Evolutionary conservation across 2,329 filamentous ascomycete genomes (phyloP).

Genomic region (Tolypocladium inflatum): DNA sequence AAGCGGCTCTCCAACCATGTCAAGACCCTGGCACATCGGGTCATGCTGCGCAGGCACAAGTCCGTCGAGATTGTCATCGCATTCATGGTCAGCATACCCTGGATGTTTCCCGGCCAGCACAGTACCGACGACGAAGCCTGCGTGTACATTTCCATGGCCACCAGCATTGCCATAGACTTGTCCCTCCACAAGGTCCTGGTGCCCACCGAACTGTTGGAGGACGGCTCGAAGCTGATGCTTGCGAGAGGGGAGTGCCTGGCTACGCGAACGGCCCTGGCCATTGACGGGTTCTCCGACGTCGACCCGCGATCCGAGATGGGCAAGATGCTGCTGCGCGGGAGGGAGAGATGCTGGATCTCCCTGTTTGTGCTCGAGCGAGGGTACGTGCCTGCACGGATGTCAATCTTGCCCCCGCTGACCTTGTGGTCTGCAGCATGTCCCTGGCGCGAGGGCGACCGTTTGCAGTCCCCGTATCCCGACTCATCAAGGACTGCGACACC

Average conservation of each 20-base stretch:
- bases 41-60: constrained; percentile 52
- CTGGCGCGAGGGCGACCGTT: constrained; percentile 60
- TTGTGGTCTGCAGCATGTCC: constrained; percentile 38
- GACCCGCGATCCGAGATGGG: constrained; percentile 52
- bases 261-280: constrained; percentile 50
- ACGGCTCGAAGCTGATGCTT: constrained; percentile 34
- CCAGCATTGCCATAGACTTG: constrained; percentile 60
- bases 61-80: constrained; percentile 67
- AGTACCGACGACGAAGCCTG: constrained; percentile 67
- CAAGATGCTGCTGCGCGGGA: constrained; percentile 48
- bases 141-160: constrained; percentile 59
- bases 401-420: not conserved
- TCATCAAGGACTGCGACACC: constrained; percentile 57
- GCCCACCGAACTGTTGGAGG: constrained; percentile 38
- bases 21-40: constrained; percentile 50
- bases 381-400: constrained; percentile 18
- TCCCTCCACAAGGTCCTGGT: constrained; percentile 61
- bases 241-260: constrained; percentile 61
- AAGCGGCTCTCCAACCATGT: constrained; percentile 56
- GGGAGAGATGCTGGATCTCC: constrained; percentile 62
- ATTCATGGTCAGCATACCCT: constrained; percentile 68
- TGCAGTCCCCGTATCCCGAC: constrained; percentile 55
- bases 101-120: constrained; percentile 60
- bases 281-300: constrained; percentile 59
- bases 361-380: constrained; percentile 65